Evolutionary conservation across 2,329 filamentous ascomycete species (phyloP), one percentile per base, ranked within the genome.

Genomic region (Ophiocordyceps robertsii): DNA sequence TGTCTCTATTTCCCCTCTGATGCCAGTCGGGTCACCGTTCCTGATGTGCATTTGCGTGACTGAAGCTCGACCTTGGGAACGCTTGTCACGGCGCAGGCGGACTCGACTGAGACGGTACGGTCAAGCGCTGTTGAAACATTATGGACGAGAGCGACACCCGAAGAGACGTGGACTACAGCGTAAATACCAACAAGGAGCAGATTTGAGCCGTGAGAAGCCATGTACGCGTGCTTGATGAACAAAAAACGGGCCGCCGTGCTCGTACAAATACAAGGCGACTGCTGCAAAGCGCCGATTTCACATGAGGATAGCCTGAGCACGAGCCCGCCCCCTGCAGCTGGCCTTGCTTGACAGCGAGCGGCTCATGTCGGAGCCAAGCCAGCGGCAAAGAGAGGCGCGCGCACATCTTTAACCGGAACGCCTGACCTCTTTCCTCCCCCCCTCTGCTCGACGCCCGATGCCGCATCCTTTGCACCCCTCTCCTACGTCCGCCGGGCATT

Each of bases 401-500:
- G 9, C 14, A 17, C 31, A 33, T 33, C 13, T 6, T 16, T 4
- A 6, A 33, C 31, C 24, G 24, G 24, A 27, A 27, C 24, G 24
- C 24, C 24, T 27, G 9, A 4, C 31, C 31, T 13, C 12, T 13
- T 32, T 13, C 31, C 31, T 32, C 31, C 31, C 12, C 12, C n/a
- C 2, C n/a, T 32, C 11, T n/a, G 19, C 19, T 19, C 4, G 3
- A 19, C 31, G 11, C 12, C 30, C n/a, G 33, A 16, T 19, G 13
- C 17, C 33, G 14, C 10, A 16, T 14, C 14, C 6, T 17, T 6
- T 6, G 6, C n/a, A 36, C 6, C 14, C 9, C 33, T 13, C 6
- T 10, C 17, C 51, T 56, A 76, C 56, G 72, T 67, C 59, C 66
- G 80, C 64, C 77, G 77, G 49, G 80, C 75, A 48, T 87, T 85